Conservation (phyloP, 2,329 filamentous ascomycete genomes). For the Harringtonia aguacate region DNA sequence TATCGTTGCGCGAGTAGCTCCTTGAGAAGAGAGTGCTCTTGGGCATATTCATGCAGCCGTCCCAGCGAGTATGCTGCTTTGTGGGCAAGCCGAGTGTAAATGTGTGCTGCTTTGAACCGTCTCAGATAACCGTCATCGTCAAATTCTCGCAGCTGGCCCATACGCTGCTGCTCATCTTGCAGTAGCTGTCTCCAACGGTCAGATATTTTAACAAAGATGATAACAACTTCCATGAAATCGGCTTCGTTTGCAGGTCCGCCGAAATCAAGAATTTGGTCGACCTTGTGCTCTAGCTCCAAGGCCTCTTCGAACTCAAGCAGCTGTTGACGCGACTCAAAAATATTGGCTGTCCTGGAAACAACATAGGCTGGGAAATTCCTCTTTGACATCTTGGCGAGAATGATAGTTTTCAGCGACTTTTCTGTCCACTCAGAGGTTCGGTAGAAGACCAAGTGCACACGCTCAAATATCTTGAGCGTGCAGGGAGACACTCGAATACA, state of each 20-base stretch:
- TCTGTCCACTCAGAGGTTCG: constrained; percentile 95
- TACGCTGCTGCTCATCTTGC: constrained; percentile 64
- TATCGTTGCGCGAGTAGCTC: constrained; percentile 72
- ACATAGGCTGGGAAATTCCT: constrained; percentile 85
- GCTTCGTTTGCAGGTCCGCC: constrained; percentile 58
- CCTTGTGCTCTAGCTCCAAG: constrained; percentile 66
- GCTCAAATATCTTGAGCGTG: constrained; percentile 74
- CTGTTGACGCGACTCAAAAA: constrained; percentile 66
- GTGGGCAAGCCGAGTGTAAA: constrained; percentile 87
- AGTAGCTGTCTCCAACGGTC: constrained; percentile 70
- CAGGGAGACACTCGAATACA: constrained; percentile 70
- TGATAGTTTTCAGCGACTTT: constrained; percentile 89
- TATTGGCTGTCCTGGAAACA: constrained; percentile 79
- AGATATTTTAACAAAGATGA: constrained; percentile 64
- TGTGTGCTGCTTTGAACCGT: constrained; percentile 82
- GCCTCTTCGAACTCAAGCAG: constrained; percentile 86
- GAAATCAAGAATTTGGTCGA: constrained; percentile 76
- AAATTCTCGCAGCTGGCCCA: constrained; percentile 64
- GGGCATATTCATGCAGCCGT: constrained; percentile 67
- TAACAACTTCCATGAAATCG: constrained; percentile 56
- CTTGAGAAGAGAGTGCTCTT: constrained; percentile 62
- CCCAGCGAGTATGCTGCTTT: constrained; percentile 74
- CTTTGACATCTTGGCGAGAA: constrained; percentile 79
- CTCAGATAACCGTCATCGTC: constrained; percentile 84
- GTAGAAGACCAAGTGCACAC: constrained; percentile 93